A percentile compares a stretch with the other conserved stretches of the same genome.
These are phyloP conservation scores for Alternaria solani DNA, from an alignment of 2,329 filamentous ascomycete genomes.

Conservation along the genomic window DNA sequence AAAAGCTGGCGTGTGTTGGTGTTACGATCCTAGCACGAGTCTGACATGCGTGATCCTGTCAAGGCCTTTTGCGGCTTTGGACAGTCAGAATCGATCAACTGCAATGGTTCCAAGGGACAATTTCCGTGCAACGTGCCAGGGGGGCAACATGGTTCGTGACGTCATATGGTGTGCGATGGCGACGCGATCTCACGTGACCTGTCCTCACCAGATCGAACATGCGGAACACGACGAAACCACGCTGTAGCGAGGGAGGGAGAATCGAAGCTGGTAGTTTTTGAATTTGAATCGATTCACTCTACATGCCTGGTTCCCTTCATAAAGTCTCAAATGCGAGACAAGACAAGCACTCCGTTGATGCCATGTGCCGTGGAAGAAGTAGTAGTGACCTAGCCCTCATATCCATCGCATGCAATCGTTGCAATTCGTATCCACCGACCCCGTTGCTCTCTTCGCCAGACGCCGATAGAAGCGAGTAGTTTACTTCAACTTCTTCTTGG, in stretches of 20 bases:
- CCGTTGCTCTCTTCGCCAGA: conserved; percentile 41
- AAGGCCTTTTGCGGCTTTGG: background rate
- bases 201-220: background rate
- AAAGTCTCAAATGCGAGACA: conserved; percentile 35
- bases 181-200: conserved; percentile 19
- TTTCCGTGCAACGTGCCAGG: background rate
- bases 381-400: conserved; percentile 37
- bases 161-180: conserved; percentile 7
- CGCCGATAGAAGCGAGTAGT: conserved; percentile 53
- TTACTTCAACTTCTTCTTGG: conserved; percentile 99
- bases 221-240: background rate
- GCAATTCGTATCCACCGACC: conserved; percentile 40
- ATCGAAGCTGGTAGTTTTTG: conserved; percentile 26
- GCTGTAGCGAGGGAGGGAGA: background rate
- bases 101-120: background rate
- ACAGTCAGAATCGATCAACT: background rate
- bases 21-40: background rate
- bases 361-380: conserved; percentile 30
- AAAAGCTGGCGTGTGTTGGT: background rate
- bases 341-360: conserved; percentile 36
- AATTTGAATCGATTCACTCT: conserved; percentile 48
- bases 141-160: background rate
- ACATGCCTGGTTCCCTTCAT: conserved; percentile 41
- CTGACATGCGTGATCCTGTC: background rate
- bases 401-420: conserved; percentile 44